phyloP scores from a whole-genome alignment of 2,329 filamentous ascomycete genomes.

The Coniella lustricola region DNA sequence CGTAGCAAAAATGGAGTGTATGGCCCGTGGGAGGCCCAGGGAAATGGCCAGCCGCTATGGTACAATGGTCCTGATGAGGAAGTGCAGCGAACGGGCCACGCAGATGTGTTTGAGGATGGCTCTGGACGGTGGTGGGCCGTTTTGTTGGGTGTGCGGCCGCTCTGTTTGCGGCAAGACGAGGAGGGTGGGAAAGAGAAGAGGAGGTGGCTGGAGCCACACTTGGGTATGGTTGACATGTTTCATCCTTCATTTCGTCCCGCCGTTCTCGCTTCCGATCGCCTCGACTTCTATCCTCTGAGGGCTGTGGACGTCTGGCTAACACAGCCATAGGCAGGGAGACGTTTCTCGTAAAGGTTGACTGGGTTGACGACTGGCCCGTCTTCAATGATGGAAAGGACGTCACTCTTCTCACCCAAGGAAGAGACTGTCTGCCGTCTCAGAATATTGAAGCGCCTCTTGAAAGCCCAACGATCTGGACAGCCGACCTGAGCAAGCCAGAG shows the following conservation, averaged over 20 bases:
- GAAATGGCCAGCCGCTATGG: conserved; percentile 38
- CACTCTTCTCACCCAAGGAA: conserved; percentile 28
- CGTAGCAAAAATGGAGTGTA: conserved; percentile 35
- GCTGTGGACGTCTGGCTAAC: background rate
- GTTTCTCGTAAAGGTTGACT: conserved; percentile 42
- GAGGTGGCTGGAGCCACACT: conserved; percentile 32
- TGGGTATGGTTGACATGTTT: conserved; percentile 25
- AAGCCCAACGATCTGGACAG: conserved; percentile 21
- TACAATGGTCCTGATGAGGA: conserved; percentile 39
- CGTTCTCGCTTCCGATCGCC: too few relatives aligned
- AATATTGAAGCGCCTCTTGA: conserved; percentile 24
- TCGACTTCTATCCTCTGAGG: too few relatives aligned
- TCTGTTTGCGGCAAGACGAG: conserved; percentile 10
- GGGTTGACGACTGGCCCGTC: conserved; percentile 45
- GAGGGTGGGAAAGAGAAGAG: conserved; percentile 13
- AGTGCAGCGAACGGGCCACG: conserved; percentile 44
- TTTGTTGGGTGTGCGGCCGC: conserved; percentile 38
- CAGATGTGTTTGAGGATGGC: conserved; percentile 38
- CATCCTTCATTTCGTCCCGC: too few relatives aligned
- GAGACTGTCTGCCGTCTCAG: conserved; percentile 16
- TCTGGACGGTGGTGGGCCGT: conserved; percentile 42
- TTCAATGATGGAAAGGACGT: conserved; percentile 41
- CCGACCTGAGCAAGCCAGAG: conserved; percentile 26
- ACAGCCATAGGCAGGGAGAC: conserved; percentile 35
- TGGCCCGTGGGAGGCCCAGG: conserved; percentile 43